Conservation (phyloP, 2,329 filamentous ascomycete genomes). For the Stagonosporopsis vannaccii region DNA sequence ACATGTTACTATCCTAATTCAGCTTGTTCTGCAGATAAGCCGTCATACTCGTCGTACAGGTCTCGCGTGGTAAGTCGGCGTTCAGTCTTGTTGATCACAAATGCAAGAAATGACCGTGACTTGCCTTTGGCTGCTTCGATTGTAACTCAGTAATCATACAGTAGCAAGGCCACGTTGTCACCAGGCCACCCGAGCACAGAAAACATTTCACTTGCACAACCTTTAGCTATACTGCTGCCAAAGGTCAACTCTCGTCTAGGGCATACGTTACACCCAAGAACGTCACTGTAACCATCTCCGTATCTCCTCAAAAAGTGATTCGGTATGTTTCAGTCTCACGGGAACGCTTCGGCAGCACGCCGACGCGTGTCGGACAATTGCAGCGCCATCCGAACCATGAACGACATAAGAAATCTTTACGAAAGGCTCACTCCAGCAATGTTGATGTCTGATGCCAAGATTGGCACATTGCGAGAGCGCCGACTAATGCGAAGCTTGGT, state of each 20-base stretch:
- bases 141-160: neutral
- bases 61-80: slow-evolving; percentile 8
- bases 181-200: neutral
- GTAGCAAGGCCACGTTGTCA: neutral
- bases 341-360: neutral
- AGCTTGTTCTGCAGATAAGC: slow-evolving; percentile 10
- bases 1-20: slow-evolving; percentile 2
- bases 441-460: slow-evolving; percentile 57
- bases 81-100: slow-evolving; percentile 3
- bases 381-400: slow-evolving; percentile 36
- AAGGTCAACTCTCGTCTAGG: neutral
- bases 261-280: neutral
- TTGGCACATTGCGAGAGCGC: neutral
- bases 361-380: slow-evolving; percentile 1
- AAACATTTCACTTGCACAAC: neutral
- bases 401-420: slow-evolving; percentile 70
- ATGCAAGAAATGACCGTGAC: neutral
- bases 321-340: slow-evolving; percentile 9
- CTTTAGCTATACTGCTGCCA: neutral
- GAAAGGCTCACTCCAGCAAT: slow-evolving; percentile 73
- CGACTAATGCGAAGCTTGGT: neutral
- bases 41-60: slow-evolving; percentile 1
- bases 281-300: neutral
- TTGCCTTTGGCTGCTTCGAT: neutral
- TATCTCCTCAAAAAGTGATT: neutral